Conservation (phyloP, 2,329 filamentous ascomycete species). For the Xylaria hypoxylon region DNA sequence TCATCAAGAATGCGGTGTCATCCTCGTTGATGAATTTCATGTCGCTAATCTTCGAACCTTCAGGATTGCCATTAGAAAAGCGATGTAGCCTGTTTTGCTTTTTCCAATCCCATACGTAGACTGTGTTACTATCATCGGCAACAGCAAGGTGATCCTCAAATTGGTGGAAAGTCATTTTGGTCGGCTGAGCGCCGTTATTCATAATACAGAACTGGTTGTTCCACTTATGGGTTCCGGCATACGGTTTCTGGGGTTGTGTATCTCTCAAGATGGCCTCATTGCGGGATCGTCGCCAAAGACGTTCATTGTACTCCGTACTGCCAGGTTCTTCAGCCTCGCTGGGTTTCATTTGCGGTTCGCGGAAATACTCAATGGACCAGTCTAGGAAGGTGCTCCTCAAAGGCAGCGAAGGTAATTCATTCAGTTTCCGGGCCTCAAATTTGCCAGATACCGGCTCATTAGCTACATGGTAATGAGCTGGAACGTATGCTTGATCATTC, state of each 20-base stretch:
- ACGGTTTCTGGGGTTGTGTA: conserved; percentile 92
- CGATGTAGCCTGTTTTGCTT: conserved; percentile 78
- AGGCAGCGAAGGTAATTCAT: conserved; percentile 73
- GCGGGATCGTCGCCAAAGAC: conserved; percentile 89
- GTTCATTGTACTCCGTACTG: conserved; percentile 94
- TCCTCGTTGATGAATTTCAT: conserved; percentile 99
- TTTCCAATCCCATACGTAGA: conserved; percentile 95
- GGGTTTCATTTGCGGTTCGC: conserved; percentile 97
- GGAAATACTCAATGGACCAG: conserved; percentile 98
- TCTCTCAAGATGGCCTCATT: conserved; percentile 93
- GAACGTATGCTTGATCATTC: conserved; percentile 73
- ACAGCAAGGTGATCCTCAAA: conserved; percentile 97
- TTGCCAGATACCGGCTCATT: conserved; percentile 83
- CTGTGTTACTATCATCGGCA: conserved; percentile 90
- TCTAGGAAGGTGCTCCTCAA: conserved; percentile 87
- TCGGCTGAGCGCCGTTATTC: conserved; percentile 89
- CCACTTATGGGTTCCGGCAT: conserved; percentile 85
- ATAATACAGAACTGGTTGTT: conserved; percentile 84
- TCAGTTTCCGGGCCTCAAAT: conserved; percentile 72
- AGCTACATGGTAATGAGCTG: conserved; percentile 79
- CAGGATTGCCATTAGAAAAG: conserved; percentile 95
- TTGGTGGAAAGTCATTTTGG: conserved; percentile 96
- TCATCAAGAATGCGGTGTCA: conserved; percentile 93
- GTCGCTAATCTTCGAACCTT: conserved; percentile 91
- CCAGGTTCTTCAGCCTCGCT: conserved; percentile 96